Base-by-base conservation (phyloP, 805 yeast genomes). In the Candida boidinii region DNA sequence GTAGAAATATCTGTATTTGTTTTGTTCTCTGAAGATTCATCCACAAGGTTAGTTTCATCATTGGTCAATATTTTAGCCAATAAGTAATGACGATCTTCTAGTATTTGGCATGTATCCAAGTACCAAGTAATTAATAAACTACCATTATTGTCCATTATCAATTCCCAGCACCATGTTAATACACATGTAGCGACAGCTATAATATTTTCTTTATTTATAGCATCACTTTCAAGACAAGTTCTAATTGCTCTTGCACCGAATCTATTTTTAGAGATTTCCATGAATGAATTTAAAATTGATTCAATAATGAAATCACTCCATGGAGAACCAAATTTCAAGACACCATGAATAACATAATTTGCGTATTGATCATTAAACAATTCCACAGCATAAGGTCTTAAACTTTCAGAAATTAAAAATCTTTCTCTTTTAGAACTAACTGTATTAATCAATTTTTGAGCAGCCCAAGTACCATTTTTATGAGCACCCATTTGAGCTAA, bases 381-480 rank as follows among this genome's bases (percentile, higher is more conserved):
- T 31, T 88, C 84, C 1, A 82, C 84, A 29, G 92, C 73, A 49
- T 81, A 87, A 2, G 94, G 92, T 38, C 74, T 72, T 41, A 92
- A 68, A 26, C 86, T 73, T 17, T 71, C 63, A 7, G 79, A 76
- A 28, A 92, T 82, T 30, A 81, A 53, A 45, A 66, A 60, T 54
- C 74, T 79, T 46, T 77, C 84, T 30, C 73, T 68, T 28, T 68
- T 76, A 41, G 68, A 58, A 13, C 48, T 45, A 4, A 86, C 80
- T 28, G 78, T 77, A 43, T 77, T 81, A 45, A 92, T 87, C 56
- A 92, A 79, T 57, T 90, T 92, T 57, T 92, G 98, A 17, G 95
- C 94, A 2, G 96, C 97, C 98, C 98, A 92, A 5, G 98, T 92
- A 40, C 98, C 98, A 55, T 92, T 92, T 51, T 92, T 92, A 61